Evolutionary conservation across 1,139 yeast species (phyloP).

Genomic region (Nakaseomyces nivariensis): DNA sequence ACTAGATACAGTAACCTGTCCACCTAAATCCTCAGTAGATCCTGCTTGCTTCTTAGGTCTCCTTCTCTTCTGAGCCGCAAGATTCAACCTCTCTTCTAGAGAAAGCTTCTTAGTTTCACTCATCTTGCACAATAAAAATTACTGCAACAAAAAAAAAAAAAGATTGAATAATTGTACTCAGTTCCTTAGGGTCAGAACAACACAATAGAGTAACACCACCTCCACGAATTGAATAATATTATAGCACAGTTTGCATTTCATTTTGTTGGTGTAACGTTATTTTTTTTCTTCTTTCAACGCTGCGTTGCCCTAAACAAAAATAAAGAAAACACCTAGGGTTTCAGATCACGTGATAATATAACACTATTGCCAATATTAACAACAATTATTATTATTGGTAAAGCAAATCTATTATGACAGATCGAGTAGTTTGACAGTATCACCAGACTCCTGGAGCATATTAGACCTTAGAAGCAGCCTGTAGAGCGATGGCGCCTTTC

Average conservation of each 20-base stretch:
- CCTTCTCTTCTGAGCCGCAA: slow-evolving; percentile 50
- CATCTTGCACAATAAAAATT: neutral
- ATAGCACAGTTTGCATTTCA: too few species aligned
- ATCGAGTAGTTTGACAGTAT: neutral
- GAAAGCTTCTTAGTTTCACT: slow-evolving; percentile 37
- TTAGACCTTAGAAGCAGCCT: slow-evolving; percentile 7
- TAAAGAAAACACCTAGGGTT: neutral
- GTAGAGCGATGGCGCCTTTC: slow-evolving; percentile 6
- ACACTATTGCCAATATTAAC: neutral
- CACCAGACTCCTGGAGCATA: slow-evolving; percentile 1
- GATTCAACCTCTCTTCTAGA: slow-evolving; percentile 69
- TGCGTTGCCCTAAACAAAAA: neutral
- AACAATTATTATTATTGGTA: too few species aligned
- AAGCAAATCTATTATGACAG: neutral
- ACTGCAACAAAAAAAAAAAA: neutral
- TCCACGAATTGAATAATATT: too few species aligned
- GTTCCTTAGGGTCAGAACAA: too few species aligned
- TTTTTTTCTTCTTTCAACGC: too few species aligned
- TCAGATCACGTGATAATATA: neutral
- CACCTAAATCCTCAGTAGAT: slow-evolving; percentile 4
- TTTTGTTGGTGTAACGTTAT: too few species aligned
- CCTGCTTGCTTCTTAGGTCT: slow-evolving; percentile 7
- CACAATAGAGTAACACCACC: too few species aligned
- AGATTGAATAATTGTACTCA: too few species aligned
- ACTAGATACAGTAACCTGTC: slow-evolving; percentile 6